Percentiles rank a stretch among this genome's conserved stretches.
Evolutionary conservation across 805 yeast genomes (phyloP).

Genomic region (Saccharomycopsis schoenii): DNA sequence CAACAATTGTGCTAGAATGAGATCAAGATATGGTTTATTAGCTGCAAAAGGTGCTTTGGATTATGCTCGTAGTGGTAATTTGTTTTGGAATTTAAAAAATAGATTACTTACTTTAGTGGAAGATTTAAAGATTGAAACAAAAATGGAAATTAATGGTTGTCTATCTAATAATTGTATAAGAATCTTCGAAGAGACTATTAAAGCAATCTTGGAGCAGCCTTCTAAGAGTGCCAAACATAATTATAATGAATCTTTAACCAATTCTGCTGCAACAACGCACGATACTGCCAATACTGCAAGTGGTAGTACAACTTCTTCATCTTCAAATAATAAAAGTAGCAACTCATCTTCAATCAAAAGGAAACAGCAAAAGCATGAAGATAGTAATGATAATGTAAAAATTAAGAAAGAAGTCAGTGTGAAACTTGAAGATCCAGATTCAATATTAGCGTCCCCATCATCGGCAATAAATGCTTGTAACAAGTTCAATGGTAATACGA

Average conservation of each 20-base stretch:
- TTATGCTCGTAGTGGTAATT: constrained; percentile 73
- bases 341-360: not conserved
- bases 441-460: not conserved
- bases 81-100: constrained; percentile 58
- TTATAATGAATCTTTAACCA: not conserved
- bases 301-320: not conserved
- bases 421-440: not conserved
- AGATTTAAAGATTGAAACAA: constrained; percentile 42
- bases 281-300: not conserved
- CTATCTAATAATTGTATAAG: constrained; percentile 47
- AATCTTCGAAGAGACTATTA: constrained; percentile 48
- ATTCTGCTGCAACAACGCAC: not conserved
- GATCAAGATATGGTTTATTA: constrained; percentile 50
- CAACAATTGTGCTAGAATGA: constrained; percentile 49
- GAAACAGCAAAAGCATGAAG: not conserved
- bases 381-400: not conserved
- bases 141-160: constrained; percentile 49
- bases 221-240: constrained; percentile 24
- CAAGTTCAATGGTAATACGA: not conserved
- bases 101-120: constrained; percentile 42
- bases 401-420: not conserved
- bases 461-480: not conserved
- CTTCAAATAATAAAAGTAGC: not conserved
- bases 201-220: constrained; percentile 45
- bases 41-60: constrained; percentile 74